These are phyloP conservation scores for Chaetomiaceae sp. DNA, from an alignment of 2,329 filamentous ascomycete genomes.

Conservation along the genomic window DNA sequence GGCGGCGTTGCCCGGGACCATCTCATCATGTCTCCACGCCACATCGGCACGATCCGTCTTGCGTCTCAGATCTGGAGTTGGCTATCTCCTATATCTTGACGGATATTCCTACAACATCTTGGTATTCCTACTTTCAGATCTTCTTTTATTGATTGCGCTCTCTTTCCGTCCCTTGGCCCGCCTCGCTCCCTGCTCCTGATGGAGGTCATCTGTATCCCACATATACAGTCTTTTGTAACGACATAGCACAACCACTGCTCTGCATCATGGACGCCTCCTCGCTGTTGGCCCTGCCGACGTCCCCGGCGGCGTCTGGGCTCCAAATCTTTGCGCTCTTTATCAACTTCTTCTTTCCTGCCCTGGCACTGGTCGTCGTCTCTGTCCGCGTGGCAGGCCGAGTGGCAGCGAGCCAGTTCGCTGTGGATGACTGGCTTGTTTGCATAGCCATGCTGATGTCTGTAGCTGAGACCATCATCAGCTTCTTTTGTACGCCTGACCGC, in stretches of 20 bases:
- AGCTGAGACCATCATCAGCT: slow-evolving; percentile 29
- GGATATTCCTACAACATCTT: slow-evolving; percentile 19
- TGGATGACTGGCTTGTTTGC: slow-evolving; percentile 32
- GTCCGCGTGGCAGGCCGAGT: slow-evolving; percentile 28
- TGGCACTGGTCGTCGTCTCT: slow-evolving; percentile 28
- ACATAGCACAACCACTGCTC: slow-evolving; percentile 18
- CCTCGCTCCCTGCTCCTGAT: slow-evolving; percentile 11
- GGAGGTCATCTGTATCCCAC: slow-evolving; percentile 12
- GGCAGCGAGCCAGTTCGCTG: slow-evolving; percentile 26
- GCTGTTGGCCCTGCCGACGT: slow-evolving; percentile 15
- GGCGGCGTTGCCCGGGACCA: slow-evolving; percentile 16
- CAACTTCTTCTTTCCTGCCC: slow-evolving; percentile 30
- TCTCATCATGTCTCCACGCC: slow-evolving; percentile 9
- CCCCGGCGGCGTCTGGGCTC: slow-evolving; percentile 23
- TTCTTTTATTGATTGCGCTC: slow-evolving; percentile 13
- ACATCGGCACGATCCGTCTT: slow-evolving; percentile 8
- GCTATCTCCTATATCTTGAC: slow-evolving; percentile 24
- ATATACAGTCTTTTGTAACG: slow-evolving; percentile 23
- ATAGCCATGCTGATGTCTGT: slow-evolving; percentile 32
- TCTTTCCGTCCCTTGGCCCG: neutral
- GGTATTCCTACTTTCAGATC: slow-evolving; percentile 6
- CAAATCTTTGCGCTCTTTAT: slow-evolving; percentile 31
- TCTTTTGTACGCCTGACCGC: slow-evolving; percentile 28
- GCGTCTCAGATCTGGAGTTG: slow-evolving; percentile 12
- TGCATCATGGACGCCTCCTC: slow-evolving; percentile 25